A percentile compares a stretch with the other conserved stretches of the same genome.
phyloP scores from a whole-genome alignment of 495 filamentous ascomycete genomes.

The Lasiosphaeria ovina region DNA sequence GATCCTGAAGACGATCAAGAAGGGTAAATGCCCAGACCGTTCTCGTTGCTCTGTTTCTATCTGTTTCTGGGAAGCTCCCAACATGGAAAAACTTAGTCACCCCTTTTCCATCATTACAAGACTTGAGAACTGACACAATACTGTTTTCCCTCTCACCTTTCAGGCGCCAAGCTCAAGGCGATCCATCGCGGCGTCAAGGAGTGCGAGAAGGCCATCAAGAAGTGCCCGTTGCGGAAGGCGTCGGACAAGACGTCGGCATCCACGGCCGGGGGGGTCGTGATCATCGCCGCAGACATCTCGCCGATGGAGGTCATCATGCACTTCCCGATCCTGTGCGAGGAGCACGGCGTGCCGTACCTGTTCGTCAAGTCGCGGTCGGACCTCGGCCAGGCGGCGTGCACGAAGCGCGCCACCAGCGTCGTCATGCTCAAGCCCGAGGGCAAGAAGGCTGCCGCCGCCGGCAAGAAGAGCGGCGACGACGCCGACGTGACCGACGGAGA shows the following conservation, averaged over 20 bases:
- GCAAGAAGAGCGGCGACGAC: slow-evolving; percentile 47
- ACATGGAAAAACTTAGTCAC: neutral
- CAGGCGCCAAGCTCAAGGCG: slow-evolving; percentile 87
- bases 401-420: slow-evolving; percentile 93
- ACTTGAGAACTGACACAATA: neutral
- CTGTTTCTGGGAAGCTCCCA: too few species aligned
- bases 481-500: slow-evolving; percentile 37
- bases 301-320: slow-evolving; percentile 97
- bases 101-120: neutral
- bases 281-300: slow-evolving; percentile 95
- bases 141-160: neutral
- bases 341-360: slow-evolving; percentile 91
- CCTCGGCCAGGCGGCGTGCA: slow-evolving; percentile 84
- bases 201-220: slow-evolving; percentile 93
- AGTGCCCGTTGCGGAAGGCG: slow-evolving; percentile 64
- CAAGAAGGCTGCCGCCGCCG: slow-evolving; percentile 52
- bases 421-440: slow-evolving; percentile 69
- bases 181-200: slow-evolving; percentile 98
- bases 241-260: slow-evolving; percentile 41
- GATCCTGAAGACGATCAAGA: slow-evolving; percentile 88
- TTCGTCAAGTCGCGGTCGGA: slow-evolving; percentile 86
- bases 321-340: slow-evolving; percentile 95
- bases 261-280: slow-evolving; percentile 67
- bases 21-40: slow-evolving; percentile 58
- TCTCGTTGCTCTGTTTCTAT: neutral